phyloP scores from a whole-genome alignment of 2,329 filamentous ascomycete genomes.

The Ophiocordyceps camponoti-floridani region DNA sequence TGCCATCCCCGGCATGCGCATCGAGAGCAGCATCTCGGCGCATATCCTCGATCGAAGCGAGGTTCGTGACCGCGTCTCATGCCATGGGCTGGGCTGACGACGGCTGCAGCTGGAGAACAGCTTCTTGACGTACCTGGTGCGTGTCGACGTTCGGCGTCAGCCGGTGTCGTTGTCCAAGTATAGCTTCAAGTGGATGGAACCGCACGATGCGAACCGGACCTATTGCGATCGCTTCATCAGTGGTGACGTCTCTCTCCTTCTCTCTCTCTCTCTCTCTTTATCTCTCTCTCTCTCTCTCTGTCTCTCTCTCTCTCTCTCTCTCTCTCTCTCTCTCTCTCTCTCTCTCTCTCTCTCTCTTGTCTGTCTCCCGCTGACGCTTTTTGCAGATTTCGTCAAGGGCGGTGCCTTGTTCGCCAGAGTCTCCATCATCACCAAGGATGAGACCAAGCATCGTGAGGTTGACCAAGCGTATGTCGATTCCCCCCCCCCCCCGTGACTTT shows the following conservation, averaged over 20 bases:
- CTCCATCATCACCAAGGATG: slow-evolving; percentile 1
- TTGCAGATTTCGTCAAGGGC: slow-evolving; percentile 1
- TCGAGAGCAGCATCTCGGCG: not conserved
- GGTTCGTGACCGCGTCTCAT: not conserved
- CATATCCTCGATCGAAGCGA: not conserved
- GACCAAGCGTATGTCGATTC: not conserved
- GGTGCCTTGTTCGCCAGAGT: slow-evolving; percentile 1
- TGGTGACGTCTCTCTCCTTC: not conserved
- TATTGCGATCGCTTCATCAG: slow-evolving; percentile 1
- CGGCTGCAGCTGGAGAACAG: not conserved
- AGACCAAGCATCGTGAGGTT: not conserved
- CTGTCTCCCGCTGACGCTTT: not conserved
- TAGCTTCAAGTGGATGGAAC: not conserved
- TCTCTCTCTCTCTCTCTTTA: too few relatives aligned
- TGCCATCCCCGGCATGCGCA: not conserved
- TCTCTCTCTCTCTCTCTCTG: too few relatives aligned
- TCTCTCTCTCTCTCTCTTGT: too few relatives aligned
- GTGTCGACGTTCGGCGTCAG: slow-evolving; percentile 1
- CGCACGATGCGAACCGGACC: not conserved
- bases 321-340: too few relatives aligned
- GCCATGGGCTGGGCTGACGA: not conserved
- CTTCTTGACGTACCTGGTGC: slow-evolving; percentile 1
- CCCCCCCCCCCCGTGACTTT: not conserved
- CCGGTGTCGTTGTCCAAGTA: not conserved
- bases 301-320: too few relatives aligned